A percentile compares a stretch with the other conserved stretches of the same genome.
phyloP scores from a whole-genome alignment of 805 yeast genomes.

The Debaryomyces prosopidis region DNA sequence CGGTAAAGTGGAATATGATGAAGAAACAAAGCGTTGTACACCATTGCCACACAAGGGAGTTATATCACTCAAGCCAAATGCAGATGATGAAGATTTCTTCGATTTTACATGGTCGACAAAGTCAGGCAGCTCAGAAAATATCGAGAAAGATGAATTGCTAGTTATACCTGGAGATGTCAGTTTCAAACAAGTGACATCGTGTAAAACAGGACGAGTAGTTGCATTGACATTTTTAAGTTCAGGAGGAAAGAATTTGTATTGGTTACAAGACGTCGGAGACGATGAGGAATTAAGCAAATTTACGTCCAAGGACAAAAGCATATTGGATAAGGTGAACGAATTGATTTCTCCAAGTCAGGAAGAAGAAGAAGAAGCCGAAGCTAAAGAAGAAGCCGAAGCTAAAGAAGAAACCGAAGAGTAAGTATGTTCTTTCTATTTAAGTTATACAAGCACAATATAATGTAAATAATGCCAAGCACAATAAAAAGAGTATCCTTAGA shows the following conservation, averaged over 20 bases:
- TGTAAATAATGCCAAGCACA: constrained; percentile 1
- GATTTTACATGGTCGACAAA: constrained; percentile 76
- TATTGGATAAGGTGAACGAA: constrained; percentile 48
- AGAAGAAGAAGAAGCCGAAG: constrained; percentile 22
- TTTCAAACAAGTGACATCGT: constrained; percentile 67
- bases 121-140: constrained; percentile 40
- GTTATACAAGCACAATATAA: constrained; percentile 3
- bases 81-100: constrained; percentile 71
- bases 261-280: constrained; percentile 78
- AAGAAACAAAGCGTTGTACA: constrained; percentile 59
- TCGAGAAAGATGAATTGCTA: constrained; percentile 61
- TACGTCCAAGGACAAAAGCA: constrained; percentile 56
- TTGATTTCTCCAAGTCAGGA: constrained; percentile 41
- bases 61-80: constrained; percentile 58
- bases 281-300: constrained; percentile 59
- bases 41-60: constrained; percentile 73
- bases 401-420: constrained; percentile 16
- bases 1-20: constrained; percentile 70
- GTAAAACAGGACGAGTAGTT: constrained; percentile 77
- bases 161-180: constrained; percentile 85
- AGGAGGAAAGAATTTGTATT: constrained; percentile 59
- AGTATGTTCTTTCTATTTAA: constrained; percentile 11
- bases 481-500: constrained; percentile 1
- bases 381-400: constrained; percentile 7
- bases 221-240: constrained; percentile 63